Conservation (phyloP, 345 rosid genomes). For the Eucalyptus regnans region DNA sequence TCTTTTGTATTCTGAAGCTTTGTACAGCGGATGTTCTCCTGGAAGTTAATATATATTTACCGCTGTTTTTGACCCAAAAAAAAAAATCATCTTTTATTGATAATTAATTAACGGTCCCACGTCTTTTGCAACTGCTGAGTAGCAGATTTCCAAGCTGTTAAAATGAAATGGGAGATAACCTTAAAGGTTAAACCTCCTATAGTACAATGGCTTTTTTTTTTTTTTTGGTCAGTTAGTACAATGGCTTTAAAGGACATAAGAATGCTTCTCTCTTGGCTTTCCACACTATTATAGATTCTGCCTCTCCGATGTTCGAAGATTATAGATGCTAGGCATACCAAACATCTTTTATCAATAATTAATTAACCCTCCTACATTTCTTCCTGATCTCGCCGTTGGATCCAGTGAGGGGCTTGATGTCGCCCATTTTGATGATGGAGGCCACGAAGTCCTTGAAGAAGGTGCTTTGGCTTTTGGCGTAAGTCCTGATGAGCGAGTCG, state of each 20-base stretch:
- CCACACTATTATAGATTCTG: background rate
- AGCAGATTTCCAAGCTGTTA: slow-evolving; percentile 6
- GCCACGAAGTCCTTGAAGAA: slow-evolving; percentile 2
- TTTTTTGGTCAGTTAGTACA: too few species aligned
- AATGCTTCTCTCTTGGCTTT: background rate
- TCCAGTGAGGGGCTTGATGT: background rate
- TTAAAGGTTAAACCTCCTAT: background rate
- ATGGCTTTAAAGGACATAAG: background rate
- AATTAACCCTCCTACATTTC: background rate
- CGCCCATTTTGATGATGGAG: slow-evolving; percentile 1
- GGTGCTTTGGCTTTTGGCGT: slow-evolving; percentile 15
- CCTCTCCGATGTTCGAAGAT: background rate
- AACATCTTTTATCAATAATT: background rate
- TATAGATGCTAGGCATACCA: background rate
- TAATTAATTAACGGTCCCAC: too few species aligned
- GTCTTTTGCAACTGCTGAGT: background rate
- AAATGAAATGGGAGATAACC: slow-evolving; percentile 3
- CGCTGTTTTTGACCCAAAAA: too few species aligned
- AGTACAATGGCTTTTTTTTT: too few species aligned
- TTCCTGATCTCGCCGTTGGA: background rate
- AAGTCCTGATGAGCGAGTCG: slow-evolving; percentile 18
- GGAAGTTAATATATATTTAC: too few species aligned
- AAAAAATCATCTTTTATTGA: background rate
- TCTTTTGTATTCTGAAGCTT: too few species aligned
- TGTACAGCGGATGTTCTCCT: too few species aligned